Base-by-base conservation (phyloP, 257 asterid genomes). In the Solanum etuberosum region DNA sequence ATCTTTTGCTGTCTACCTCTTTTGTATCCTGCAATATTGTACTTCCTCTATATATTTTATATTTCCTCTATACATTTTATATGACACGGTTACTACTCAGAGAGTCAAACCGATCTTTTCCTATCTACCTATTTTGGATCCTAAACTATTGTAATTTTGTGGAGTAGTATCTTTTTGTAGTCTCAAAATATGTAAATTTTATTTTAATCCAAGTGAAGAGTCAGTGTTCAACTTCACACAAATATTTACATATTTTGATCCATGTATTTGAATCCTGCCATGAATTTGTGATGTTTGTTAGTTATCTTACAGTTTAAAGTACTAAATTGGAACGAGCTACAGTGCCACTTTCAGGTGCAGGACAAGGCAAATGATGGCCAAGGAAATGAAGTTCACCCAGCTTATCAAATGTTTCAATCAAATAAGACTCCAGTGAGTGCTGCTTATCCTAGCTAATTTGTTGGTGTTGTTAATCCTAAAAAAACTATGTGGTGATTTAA, bases 391-490 rank as follows among this genome's bases (percentile, higher is more conserved):
- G 83, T 16, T 27, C 84, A n/a, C 57, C 87, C n/a, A 13, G 91
- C 89, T 61, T n/a, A 61, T 23, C 70, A 61, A 10, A 57, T 57
- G 65, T 46, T 71, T 87, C 54, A 57, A 78, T 51, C 46, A 23
- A 78, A 73, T 88, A 27, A n/a, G 63, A 83, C 71, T 65, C 83
- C 25, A 5, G 91, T 90, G 88, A 87, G 88, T 25, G 6, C 35
- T 15, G 27, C 37, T 5, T 77, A 21, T 5, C 57, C 35, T 18
- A 68, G 83, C 61, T 72, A 67, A 27, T 78, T 78, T 78, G 16
- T 78, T 78, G 65, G 37, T 78, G 83, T 13, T 23, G 51, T 74
- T 74, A 6, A 37, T 38, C 48, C 21, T 76, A 5, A 74, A 38
- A 21, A 76, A 25, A n/a, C 48, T 76, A 38, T 38, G 20, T 11